Evolutionary conservation across 495 filamentous ascomycete species (phyloP), one percentile per base, ranked within the genome.

Genomic region (Hypoxylon perforatum): DNA sequence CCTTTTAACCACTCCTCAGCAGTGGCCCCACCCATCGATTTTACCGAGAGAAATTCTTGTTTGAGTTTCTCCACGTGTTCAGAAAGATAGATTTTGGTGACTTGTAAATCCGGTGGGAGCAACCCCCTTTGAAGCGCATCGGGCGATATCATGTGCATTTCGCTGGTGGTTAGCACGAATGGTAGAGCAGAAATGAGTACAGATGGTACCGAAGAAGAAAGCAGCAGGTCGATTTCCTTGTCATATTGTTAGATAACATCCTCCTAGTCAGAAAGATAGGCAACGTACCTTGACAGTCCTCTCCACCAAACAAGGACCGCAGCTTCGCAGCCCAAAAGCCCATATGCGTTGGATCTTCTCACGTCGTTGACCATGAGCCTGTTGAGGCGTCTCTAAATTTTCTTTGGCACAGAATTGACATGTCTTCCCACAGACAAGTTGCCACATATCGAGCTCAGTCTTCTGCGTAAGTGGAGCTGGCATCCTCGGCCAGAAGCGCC

Each of bases 1-100:
- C 90, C 90, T 74, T 92, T 92, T 5, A 87, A 74, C 91, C 91
- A 94, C 72, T 92, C 90, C 45, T 89, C 87, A 15, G 83, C 81
- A 8, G 87, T 82, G 14, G 87, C 87, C 4, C 78, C 56, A 18
- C 89, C 89, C 69, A 88, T 82, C 9, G 78, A 76, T 55, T 82
- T 84, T 45, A 86, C 89, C 1, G 85, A 77, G 18, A 82, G 72
- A 53, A 90, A 86, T 54, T 89, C 84, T 45, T 74, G 58, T 53
- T 82, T 78, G 38, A 93, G 82, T 2, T 61, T 71, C 21, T 80
- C 73, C 11, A 92, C 76, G 57, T 92, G 85, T 14, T 75, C 68
- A 28, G 86, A 83, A 61, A 80, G 86, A 69, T 86, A 92, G 21
- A 82, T 74, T 71, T 91, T 93, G 1, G 81, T 82, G 9, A 90